Conservation (phyloP, 805 yeast species). For the Limtongia smithiae region DNA sequence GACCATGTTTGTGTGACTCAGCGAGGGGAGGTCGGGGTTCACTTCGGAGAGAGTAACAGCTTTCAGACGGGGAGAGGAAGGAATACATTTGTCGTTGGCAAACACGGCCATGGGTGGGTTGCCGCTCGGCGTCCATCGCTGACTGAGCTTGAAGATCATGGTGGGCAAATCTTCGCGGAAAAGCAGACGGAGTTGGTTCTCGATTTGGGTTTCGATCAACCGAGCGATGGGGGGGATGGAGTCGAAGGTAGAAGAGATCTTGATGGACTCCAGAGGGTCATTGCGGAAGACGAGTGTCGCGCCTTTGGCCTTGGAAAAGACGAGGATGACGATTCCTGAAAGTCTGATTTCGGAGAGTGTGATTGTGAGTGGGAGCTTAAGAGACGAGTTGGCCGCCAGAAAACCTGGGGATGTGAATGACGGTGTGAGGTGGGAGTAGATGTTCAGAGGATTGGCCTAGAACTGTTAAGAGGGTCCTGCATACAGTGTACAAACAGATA, state of each 20-base stretch:
- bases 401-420: conserved; percentile 66
- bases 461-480: no score
- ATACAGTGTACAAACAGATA: no score
- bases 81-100: conserved; percentile 21
- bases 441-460: conserved; percentile 81
- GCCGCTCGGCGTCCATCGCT: conserved; percentile 54
- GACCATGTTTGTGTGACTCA: conserved; percentile 63
- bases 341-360: conserved; percentile 67
- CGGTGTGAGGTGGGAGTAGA: conserved; percentile 46
- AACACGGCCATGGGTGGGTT: conserved; percentile 12
- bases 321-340: conserved; percentile 79
- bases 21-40: conserved; percentile 57
- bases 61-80: conserved; percentile 34
- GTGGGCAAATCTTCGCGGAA: conserved; percentile 83
- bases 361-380: conserved; percentile 75
- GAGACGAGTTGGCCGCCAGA: conserved; percentile 59
- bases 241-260: conserved; percentile 83
- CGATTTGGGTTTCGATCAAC: conserved; percentile 77
- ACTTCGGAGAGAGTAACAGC: conserved; percentile 49
- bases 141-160: conserved; percentile 68
- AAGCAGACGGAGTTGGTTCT: conserved; percentile 69
- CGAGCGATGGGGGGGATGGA: conserved; percentile 78
- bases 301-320: conserved; percentile 76
- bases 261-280: conserved; percentile 80
- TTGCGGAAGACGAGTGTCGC: conserved; percentile 81